Percentiles rank a stretch among this genome's conserved stretches.
Evolutionary conservation across 768 basidiomycete species (phyloP).

Genomic region (Scleroderma citrinum): DNA sequence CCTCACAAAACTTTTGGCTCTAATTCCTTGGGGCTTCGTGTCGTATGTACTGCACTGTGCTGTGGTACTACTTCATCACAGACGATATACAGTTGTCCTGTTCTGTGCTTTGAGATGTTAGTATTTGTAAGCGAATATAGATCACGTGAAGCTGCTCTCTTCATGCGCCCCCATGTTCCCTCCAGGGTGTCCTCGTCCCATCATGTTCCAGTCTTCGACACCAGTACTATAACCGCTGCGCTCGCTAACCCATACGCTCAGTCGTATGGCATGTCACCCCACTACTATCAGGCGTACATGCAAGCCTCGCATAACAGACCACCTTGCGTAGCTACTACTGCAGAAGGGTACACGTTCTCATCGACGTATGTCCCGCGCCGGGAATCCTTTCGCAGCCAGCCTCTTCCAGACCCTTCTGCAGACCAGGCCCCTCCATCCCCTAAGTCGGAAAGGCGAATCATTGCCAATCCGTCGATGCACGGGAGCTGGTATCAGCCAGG

Average conservation of each 20-base stretch:
- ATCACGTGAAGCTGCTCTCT: conserved; percentile 15
- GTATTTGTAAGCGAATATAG: neutral
- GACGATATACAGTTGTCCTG: conserved; percentile 21
- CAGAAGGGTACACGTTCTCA: conserved; percentile 35
- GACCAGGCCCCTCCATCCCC: conserved; percentile 3
- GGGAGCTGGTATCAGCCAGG: conserved; percentile 61
- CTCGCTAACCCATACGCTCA: conserved; percentile 27
- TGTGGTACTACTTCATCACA: conserved; percentile 21
- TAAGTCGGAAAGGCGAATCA: conserved; percentile 7
- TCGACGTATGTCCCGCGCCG: conserved; percentile 30
- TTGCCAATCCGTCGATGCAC: conserved; percentile 15
- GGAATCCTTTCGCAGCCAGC: neutral
- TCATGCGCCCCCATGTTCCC: neutral
- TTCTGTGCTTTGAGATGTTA: conserved; percentile 3
- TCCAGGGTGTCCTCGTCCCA: conserved; percentile 4
- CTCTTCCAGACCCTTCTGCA: neutral
- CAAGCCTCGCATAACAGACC: conserved; percentile 24
- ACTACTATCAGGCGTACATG: conserved; percentile 53
- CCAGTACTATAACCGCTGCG: conserved; percentile 18
- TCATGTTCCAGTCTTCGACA: conserved; percentile 15
- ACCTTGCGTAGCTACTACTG: conserved; percentile 21
- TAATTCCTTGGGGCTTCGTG: conserved; percentile 21
- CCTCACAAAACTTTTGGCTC: conserved; percentile 18
- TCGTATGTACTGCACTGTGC: conserved; percentile 27
- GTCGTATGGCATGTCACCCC: conserved; percentile 33